phyloP scores from a whole-genome alignment of 495 filamentous ascomycete genomes.

The Trichocladium uniseriatum region DNA sequence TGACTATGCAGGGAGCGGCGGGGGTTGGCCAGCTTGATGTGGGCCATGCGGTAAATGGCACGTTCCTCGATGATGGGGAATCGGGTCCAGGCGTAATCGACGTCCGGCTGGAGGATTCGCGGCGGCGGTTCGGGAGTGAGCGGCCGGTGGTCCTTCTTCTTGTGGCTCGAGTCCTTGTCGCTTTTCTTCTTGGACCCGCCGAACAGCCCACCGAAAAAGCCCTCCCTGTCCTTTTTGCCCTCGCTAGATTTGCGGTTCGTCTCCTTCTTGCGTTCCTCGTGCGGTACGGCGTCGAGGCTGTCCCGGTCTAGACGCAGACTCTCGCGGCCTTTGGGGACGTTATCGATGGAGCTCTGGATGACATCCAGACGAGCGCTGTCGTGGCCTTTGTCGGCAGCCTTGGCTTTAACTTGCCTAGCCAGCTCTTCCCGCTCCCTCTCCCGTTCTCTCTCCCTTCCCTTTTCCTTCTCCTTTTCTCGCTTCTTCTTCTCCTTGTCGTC shows the following conservation, averaged over 20 bases:
- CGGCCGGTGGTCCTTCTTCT: constrained; percentile 60
- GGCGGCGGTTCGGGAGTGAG: constrained; percentile 73
- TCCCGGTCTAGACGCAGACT: constrained; percentile 76
- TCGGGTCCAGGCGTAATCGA: constrained; percentile 91
- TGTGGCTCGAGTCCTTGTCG: constrained; percentile 56
- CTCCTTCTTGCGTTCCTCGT: constrained; percentile 81
- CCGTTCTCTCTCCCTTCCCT: constrained; percentile 45
- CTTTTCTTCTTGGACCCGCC: constrained; percentile 71
- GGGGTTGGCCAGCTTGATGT: constrained; percentile 97
- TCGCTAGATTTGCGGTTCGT: constrained; percentile 64
- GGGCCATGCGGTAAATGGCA: constrained; percentile 96
- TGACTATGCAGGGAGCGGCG: constrained; percentile 87
- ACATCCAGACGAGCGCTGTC: constrained; percentile 75
- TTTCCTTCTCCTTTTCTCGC: constrained; percentile 51
- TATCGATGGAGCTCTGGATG: constrained; percentile 69
- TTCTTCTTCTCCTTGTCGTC: constrained; percentile 37
- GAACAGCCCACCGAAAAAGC: constrained; percentile 80
- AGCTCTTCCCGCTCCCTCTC: constrained; percentile 46
- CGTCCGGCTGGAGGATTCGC: constrained; percentile 64
- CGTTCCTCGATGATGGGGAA: constrained; percentile 94
- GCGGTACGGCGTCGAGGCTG: constrained; percentile 55
- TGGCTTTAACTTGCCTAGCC: constrained; percentile 47
- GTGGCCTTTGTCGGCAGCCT: constrained; percentile 47
- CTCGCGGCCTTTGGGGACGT: constrained; percentile 60
- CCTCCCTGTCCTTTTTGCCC: constrained; percentile 78